Evolutionary conservation across 1,139 yeast genomes (phyloP), one percentile per base, ranked within the genome.

Genomic region (Sugiyamaella neomexicana): DNA sequence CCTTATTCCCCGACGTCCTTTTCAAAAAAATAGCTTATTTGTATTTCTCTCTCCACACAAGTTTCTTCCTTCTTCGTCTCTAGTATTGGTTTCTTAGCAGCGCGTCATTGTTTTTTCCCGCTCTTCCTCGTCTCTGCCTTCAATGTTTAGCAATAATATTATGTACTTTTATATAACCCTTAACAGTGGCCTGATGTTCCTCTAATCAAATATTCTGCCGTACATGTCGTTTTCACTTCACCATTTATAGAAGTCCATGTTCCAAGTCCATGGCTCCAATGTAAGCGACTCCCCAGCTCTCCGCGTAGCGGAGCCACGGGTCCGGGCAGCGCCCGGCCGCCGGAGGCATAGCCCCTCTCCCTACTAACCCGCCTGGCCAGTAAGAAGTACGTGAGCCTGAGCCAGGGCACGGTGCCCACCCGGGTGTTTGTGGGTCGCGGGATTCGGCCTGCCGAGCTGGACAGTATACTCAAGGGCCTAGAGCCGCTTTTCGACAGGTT

Each of bases 241-340:
- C 38, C 7, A 34, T 16, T 5, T 29, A 3, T 3, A 4, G 10
- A 9, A 9, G 8, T 17, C 10, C n/a, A n/a, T n/a, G n/a, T n/a
- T n/a, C n/a, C n/a, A n/a, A n/a, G n/a, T n/a, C 32, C 34, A 54
- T 54, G 57, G 52, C 54, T 9, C 57, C 57, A 16, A 46, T 54
- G 57, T 51, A 47, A 20, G 57, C 42, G 17, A 8, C 34, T n/a
- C n/a, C 6, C 23, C 15, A n/a, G 36, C 20, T 17, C 15, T 17
- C 31, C 42, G 23, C 44, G 41, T 27, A 23, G 40, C 32, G 38
- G 29, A 40, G 29, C 44, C 17, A 40, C 29, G 31, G 29, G 44
- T n/a, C 32, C 13, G 38, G 38, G 38, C 38, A n/a, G 38, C 13
- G 38, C 38, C 38, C 38, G 13, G 38, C 38, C 38, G 38, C 38